Conservation (phyloP, 257 asterid genomes). For the Anisodus acutangulus region DNA sequence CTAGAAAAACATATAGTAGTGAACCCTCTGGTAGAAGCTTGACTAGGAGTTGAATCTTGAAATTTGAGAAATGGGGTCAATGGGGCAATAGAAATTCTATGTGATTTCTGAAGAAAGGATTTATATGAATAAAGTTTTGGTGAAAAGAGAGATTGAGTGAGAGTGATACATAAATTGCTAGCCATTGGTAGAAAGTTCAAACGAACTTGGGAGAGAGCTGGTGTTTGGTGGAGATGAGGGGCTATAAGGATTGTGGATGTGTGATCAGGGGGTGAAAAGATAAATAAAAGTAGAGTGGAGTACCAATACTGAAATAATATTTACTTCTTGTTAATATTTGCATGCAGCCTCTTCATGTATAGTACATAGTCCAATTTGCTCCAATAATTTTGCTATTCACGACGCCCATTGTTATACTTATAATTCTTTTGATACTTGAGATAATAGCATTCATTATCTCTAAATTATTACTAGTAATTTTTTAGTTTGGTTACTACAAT, state of each 20-base stretch:
- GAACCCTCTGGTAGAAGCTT: not conserved
- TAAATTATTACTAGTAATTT: too few relatives aligned
- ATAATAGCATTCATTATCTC: too few relatives aligned
- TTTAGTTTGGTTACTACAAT: too few relatives aligned
- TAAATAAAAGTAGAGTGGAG: not conserved
- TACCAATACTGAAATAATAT: not conserved
- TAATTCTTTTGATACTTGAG: not conserved
- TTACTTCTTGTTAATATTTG: not conserved
- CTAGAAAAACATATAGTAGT: conserved; percentile 27
- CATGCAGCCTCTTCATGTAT: not conserved
- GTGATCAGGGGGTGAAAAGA: not conserved
- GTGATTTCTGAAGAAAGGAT: not conserved
- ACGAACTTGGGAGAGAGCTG: not conserved
- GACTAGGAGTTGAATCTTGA: conserved; percentile 2
- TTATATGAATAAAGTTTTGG: conserved; percentile 23
- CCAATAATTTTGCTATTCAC: not conserved
- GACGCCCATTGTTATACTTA: not conserved
- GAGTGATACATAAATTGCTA: conserved; percentile 18
- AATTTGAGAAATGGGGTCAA: conserved; percentile 18
- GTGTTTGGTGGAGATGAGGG: conserved; percentile 16
- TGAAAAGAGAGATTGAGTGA: conserved; percentile 12
- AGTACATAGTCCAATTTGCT: not conserved
- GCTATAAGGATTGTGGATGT: not conserved
- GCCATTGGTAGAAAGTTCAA: conserved; percentile 27
- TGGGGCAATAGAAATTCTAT: conserved; percentile 24